Base-by-base conservation (phyloP, 2,329 filamentous ascomycete species). In the Cladophialophora immunda region DNA sequence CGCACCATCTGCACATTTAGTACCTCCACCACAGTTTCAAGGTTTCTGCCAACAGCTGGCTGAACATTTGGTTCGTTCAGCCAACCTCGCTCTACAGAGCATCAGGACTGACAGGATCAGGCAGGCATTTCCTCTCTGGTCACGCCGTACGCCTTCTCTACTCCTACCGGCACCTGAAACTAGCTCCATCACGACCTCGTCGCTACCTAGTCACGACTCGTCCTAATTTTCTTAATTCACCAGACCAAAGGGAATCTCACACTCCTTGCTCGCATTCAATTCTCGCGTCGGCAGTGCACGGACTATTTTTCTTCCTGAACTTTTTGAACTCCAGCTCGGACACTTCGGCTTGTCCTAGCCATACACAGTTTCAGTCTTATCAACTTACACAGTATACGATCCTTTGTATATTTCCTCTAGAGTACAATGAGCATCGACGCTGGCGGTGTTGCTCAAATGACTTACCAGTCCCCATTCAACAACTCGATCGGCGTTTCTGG, bases 381-480 rank as follows among this genome's bases (percentile, higher is more conserved):
- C 62, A 56, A 45, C 56, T 60, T 62, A 45, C 65, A 64, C 41
- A 70, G 30, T 62, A 64, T 58, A 62, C 56, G 19, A 32, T 47
- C 56, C 32, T 54, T 61, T 61, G 30, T 61, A 53, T 61, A 54
- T 36, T 58, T 47, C 34, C 22, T 38, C 45, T 68, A 68, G 66
- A 68, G 59, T 54, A 70, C 55, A 66, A 72, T 72, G 72, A 72
- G 72, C 68, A 81, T 96, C 90, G 91, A 97, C 94, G 90, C 94
- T 88, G 94, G 94, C 87, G 93, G 93, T 95, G 92, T 97, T 85
- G 91, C 93, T 95, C 93, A 96, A 87, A 98, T 98, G 94, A 92
- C 93, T 84, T 94, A 93, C 85, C 87, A 90, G 80, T 92, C 92
- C 80, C 83, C 86, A 79, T 85, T 90, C 79, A 84, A 87, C 77